Evolutionary conservation across 257 asterid species (phyloP), one percentile per base, ranked within the genome.

Genomic region (Echites panduratus): DNA sequence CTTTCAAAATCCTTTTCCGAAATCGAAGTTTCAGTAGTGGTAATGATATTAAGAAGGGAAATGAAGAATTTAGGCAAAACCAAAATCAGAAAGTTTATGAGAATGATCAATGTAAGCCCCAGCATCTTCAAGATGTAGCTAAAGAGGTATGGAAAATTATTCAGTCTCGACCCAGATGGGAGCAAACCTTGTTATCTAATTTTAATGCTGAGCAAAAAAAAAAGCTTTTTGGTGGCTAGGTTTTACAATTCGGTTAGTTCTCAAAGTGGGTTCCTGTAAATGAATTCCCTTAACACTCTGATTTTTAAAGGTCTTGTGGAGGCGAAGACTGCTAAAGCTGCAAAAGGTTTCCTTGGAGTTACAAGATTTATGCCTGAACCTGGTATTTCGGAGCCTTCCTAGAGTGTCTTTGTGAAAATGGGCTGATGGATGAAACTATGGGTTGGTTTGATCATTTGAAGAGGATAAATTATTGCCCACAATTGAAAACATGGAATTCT

Each of bases 201-300:
- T 89, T 89, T 48, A 92, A 93, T 2, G 27, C 66, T 32, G 83
- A 73, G 40, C 87, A 84, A 82, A 79, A 50, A 1, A 83, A 86
- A 72, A 3, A 1, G 87, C 67, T 29, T 74, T 87, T 77, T 57
- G 81, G 63, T 80, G 84, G 0, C 66, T 87, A 80, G 88, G 75
- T 92, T 90, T 73, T 88, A 79, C 80, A 43, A 69, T 47, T 92
- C 94, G 94, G 84, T 88, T 57, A 81, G 81, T 72, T 83, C 91
- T 50, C 82, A 76, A 48, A 68, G 76, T 35, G 88, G 83, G 65
- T 82, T 80, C 70, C 79, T 59, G 5, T 71, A 0, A 91, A 84
- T 75, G 79, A 73, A 0, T 70, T 66, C 66, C 63, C 80, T 24
- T 83, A n/a, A 83, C 78, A 79, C 72, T 75, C 56, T 66, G 79